Conservation (phyloP, 805 yeast genomes). For the Candida pseudofarinosa region DNA sequence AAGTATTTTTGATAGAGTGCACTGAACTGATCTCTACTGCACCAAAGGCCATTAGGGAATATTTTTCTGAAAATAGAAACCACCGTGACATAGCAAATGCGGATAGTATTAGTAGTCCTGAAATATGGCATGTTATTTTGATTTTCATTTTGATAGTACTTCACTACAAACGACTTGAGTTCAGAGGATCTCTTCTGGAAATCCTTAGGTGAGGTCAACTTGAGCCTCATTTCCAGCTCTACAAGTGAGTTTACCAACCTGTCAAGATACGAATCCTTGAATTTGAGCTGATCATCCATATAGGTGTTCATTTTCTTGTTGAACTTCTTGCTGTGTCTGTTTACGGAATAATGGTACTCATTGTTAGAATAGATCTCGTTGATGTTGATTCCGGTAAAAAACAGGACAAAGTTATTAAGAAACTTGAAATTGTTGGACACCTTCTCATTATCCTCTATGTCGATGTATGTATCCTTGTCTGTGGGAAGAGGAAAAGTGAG, state of each 20-base stretch:
- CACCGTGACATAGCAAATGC: constrained; percentile 36
- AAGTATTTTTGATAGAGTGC: constrained; percentile 27
- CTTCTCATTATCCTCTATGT: constrained; percentile 26
- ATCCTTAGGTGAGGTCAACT: constrained; percentile 31
- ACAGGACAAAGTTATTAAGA: constrained; percentile 28
- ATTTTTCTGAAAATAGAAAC: constrained; percentile 28
- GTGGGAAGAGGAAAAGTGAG: constrained; percentile 38
- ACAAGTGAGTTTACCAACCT: constrained; percentile 31
- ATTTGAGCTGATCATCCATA: constrained; percentile 30
- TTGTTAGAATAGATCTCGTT: constrained; percentile 29
- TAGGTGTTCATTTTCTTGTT: constrained; percentile 21
- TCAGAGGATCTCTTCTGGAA: constrained; percentile 28
- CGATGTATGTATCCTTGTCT: constrained; percentile 27
- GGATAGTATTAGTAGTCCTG: constrained; percentile 20
- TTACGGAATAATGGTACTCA: constrained; percentile 32
- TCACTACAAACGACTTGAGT: constrained; percentile 37
- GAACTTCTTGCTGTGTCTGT: constrained; percentile 27
- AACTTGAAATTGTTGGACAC: constrained; percentile 20
- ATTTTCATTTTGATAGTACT: constrained; percentile 33
- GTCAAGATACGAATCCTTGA: constrained; percentile 31
- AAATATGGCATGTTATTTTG: constrained; percentile 34
- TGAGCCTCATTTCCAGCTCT: constrained; percentile 34
- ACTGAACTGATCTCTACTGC: constrained; percentile 26
- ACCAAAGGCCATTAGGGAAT: constrained; percentile 44
- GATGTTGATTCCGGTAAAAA: constrained; percentile 22